Percentiles rank a stretch among this genome's conserved stretches.
phyloP scores from a whole-genome alignment of 2,329 filamentous ascomycete genomes.

The Metarhizium robertsii region DNA sequence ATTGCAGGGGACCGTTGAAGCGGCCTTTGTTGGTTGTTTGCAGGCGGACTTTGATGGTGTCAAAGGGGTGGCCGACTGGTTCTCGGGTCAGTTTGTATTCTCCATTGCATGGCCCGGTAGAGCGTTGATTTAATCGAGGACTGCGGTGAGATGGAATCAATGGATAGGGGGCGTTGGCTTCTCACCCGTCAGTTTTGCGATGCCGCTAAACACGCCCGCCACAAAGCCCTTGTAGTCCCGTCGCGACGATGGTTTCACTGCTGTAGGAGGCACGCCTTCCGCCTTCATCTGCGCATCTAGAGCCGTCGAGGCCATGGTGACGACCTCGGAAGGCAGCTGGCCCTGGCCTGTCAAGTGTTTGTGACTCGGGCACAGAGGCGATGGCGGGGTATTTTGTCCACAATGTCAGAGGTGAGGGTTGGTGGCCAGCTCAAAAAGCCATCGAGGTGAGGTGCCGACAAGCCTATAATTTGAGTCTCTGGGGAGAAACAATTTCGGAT shows the following conservation, averaged over 20 bases:
- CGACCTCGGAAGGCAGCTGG: not conserved
- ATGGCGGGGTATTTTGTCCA: no score
- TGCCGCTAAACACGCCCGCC: slow-evolving; percentile 88
- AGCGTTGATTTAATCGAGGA: no score
- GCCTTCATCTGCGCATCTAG: not conserved
- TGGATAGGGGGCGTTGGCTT: not conserved
- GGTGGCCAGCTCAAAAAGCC: no score
- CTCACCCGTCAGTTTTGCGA: slow-evolving; percentile 78
- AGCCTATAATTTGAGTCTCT: no score
- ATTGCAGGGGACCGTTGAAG: slow-evolving; percentile 81
- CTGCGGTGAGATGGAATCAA: not conserved
- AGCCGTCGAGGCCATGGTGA: not conserved
- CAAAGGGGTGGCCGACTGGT: slow-evolving; percentile 66
- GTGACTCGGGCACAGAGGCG: no score
- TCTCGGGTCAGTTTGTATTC: not conserved
- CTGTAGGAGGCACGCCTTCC: not conserved
- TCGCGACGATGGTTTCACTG: slow-evolving; percentile 5
- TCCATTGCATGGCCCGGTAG: not conserved
- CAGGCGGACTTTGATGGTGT: slow-evolving; percentile 92
- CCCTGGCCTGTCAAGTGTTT: no score
- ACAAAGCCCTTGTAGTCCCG: slow-evolving; percentile 88
- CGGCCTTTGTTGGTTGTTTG: slow-evolving; percentile 72
- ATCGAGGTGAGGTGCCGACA: no score
- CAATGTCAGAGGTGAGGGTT: no score
- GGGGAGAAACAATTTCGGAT: no score